These are phyloP conservation scores for Globisporangium nagaii DNA, from an alignment of 352 stramenopile genomes.

Conservation along the genomic window DNA sequence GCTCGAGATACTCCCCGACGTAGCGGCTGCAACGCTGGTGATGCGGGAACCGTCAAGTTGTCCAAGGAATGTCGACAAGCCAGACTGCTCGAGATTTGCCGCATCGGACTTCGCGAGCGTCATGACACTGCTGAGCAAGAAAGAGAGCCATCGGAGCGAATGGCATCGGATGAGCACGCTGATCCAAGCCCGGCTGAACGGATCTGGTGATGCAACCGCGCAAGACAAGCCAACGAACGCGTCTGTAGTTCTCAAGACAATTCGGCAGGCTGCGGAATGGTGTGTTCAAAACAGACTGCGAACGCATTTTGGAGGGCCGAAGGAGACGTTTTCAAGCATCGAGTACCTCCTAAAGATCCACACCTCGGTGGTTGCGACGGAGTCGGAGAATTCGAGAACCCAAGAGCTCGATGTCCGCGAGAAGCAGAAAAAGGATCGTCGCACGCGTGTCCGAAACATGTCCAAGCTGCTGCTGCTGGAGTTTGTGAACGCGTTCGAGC, in stretches of 20 bases:
- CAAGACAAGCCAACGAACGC: slow-evolving; percentile 9
- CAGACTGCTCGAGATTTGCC: slow-evolving; percentile 16
- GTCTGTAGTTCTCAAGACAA: slow-evolving; percentile 18
- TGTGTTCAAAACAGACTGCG: slow-evolving; percentile 67
- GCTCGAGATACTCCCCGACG: not conserved
- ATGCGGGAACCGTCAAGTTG: not conserved
- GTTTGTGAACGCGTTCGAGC: slow-evolving; percentile 48
- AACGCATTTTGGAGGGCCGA: slow-evolving; percentile 68
- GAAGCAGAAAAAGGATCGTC: not conserved
- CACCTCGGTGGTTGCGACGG: slow-evolving; percentile 1
- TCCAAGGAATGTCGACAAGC: not conserved
- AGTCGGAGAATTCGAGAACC: not conserved
- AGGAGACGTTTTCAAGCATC: slow-evolving; percentile 73
- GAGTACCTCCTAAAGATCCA: slow-evolving; percentile 54
- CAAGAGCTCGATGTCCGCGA: not conserved
- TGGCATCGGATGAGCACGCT: slow-evolving; percentile 28
- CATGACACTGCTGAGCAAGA: slow-evolving; percentile 23
- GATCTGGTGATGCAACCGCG: not conserved
- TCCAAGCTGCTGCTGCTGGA: slow-evolving; percentile 42
- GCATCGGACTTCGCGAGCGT: slow-evolving; percentile 42
- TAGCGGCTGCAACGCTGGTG: slow-evolving; percentile 5
- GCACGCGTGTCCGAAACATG: slow-evolving; percentile 1
- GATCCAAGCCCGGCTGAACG: slow-evolving; percentile 5
- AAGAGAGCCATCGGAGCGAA: slow-evolving; percentile 20
- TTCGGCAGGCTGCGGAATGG: slow-evolving; percentile 58